These are phyloP conservation scores for Aspergillus pseudoglaucus DNA, from an alignment of 2,329 filamentous ascomycete genomes.

Conservation along the genomic window DNA sequence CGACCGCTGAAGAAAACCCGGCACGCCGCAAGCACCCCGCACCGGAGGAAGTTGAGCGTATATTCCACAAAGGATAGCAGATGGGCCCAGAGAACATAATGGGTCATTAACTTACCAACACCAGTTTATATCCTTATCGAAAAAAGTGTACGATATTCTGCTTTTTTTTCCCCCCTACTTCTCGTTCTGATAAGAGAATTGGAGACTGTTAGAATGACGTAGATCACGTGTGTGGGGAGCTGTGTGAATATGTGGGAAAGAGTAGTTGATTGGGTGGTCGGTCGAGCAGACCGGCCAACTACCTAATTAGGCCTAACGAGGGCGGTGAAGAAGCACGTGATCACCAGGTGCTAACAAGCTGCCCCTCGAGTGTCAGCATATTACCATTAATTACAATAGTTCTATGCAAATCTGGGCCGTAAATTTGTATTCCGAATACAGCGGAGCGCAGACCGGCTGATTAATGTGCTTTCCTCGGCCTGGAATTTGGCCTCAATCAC, in stretches of 20 bases:
- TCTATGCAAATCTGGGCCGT: not conserved
- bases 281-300: too few relatives aligned
- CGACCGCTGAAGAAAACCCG: not conserved
- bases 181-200: not conserved
- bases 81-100: too few relatives aligned
- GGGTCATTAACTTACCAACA: too few relatives aligned
- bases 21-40: not conserved
- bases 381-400: slow-evolving; percentile 2
- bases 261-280: too few relatives aligned
- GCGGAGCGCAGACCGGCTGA: not conserved
- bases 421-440: slow-evolving; percentile 2
- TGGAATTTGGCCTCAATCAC: not conserved
- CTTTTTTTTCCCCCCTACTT: not conserved
- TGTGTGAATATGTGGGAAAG: too few relatives aligned
- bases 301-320: too few relatives aligned
- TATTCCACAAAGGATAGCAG: too few relatives aligned
- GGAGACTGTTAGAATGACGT: slow-evolving; percentile 10
- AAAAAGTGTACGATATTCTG: not conserved
- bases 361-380: slow-evolving; percentile 10
- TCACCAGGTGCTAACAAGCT: too few relatives aligned
- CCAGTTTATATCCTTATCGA: too few relatives aligned
- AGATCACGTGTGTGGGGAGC: slow-evolving; percentile 24
- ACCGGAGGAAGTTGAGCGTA: not conserved
- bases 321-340: too few relatives aligned
- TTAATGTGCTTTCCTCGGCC: not conserved